These are phyloP conservation scores for Diaporthe destruens DNA, from an alignment of 2,329 filamentous ascomycete genomes.

Conservation along the genomic window DNA sequence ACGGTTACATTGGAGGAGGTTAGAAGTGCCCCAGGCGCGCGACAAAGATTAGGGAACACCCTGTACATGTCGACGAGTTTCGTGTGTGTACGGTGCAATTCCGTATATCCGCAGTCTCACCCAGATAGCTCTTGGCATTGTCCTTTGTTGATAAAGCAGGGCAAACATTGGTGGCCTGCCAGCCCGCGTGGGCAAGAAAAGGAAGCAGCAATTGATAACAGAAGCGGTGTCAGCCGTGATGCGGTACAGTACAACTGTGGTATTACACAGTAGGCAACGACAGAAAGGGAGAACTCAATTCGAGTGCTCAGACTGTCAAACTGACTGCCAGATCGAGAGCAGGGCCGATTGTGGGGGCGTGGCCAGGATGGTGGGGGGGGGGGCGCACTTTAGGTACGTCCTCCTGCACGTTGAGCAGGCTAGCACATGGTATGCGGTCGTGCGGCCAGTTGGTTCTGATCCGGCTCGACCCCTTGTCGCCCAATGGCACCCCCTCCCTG, in stretches of 20 bases:
- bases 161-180: not conserved
- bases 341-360: slow-evolving; percentile 22
- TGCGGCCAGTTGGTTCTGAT: not conserved
- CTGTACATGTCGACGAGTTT: no score
- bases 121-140: not conserved
- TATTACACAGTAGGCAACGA: slow-evolving; percentile 4
- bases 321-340: not conserved
- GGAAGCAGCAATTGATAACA: not conserved
- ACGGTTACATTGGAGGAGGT: no score
- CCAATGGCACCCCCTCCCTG: not conserved
- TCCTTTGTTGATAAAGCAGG: not conserved
- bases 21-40: no score
- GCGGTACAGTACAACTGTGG: not conserved
- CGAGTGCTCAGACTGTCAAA: not conserved
- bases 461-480: slow-evolving; percentile 18
- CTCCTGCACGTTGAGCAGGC: not conserved
- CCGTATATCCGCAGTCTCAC: slow-evolving; percentile 3
- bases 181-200: not conserved
- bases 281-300: slow-evolving; percentile 2
- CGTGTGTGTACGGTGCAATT: not conserved
- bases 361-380: not conserved
- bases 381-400: no score
- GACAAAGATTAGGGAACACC: no score
- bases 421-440: slow-evolving; percentile 6
- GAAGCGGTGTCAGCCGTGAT: not conserved